Conservation (phyloP, 768 basidiomycete species). For the Strobilomyces echinocephalus region DNA sequence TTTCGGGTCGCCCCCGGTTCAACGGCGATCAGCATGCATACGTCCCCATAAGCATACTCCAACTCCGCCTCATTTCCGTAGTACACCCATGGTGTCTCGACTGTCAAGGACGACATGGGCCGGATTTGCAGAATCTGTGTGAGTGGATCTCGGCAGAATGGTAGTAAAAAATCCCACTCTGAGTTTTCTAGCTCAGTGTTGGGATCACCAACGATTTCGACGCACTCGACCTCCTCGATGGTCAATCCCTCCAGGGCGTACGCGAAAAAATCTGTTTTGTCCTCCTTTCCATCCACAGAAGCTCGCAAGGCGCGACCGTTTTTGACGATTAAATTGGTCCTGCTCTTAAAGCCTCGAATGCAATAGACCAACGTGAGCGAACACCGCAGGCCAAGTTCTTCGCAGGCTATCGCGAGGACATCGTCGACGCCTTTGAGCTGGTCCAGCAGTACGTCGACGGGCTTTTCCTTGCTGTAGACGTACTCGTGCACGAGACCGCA, state of each 20-base stretch:
- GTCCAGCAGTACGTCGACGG: not conserved
- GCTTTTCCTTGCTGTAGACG: not conserved
- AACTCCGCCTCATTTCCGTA: slow-evolving; percentile 3
- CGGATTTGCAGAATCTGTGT: slow-evolving; percentile 7
- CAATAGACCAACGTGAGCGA: slow-evolving; percentile 4
- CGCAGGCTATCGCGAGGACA: not conserved
- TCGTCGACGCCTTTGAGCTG: slow-evolving; percentile 16
- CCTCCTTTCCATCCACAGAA: not conserved
- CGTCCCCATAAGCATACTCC: slow-evolving; percentile 8
- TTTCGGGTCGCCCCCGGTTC: not conserved
- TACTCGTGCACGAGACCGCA: slow-evolving; percentile 14
- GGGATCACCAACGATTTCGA: not conserved
- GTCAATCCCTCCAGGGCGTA: not conserved
- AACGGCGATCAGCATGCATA: slow-evolving; percentile 12
- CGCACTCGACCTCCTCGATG: slow-evolving; percentile 1
- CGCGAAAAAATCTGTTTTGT: not conserved
- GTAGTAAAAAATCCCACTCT: not conserved
- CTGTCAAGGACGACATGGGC: slow-evolving; percentile 5
- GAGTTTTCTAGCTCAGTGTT: too few relatives aligned
- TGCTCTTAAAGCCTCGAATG: rapidly evolving
- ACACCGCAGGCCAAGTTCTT: slow-evolving; percentile 3
- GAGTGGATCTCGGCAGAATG: not conserved
- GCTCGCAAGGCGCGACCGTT: not conserved
- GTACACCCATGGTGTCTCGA: not conserved
- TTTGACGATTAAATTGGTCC: not conserved